Evolutionary conservation across 2,329 filamentous ascomycete genomes (phyloP), one percentile per base, ranked within the genome.

Genomic region (Exophiala mesophila): DNA sequence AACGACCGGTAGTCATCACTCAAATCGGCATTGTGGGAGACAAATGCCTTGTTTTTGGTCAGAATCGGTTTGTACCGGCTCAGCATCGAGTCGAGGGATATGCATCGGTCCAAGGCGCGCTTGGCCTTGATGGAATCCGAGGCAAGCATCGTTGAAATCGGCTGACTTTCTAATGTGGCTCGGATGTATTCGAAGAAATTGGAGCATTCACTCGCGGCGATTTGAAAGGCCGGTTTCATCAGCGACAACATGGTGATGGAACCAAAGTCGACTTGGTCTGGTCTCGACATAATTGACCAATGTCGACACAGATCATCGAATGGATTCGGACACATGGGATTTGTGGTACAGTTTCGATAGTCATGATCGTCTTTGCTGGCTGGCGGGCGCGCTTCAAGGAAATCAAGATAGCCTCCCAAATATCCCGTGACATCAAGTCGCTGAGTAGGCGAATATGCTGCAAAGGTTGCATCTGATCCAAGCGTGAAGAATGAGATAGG

Each of bases 231-330:
- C 15, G 50, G 50, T 24, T 41, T 39, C 47, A 50, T 50, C 17
- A 51, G 39, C 17, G 41, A 44, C 39, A 51, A 8, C n/a, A 51
- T 15, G 29, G 38, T 48, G 5, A 19, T 28, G n/a, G 45, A 41
- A 3, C 41, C 9, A 16, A 40, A 45, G 9, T 42, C 29, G 30
- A 53, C 21, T 4, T 29, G 35, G 10, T 47, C 50, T 15, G 48
- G 47, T 13, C 47, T 41, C 5, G 47, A 44, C 31, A 48, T 39
- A 7, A 53, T 53, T 12, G 45, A 41, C 44, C 44, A 53, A 26
- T 53, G 47, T 18, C 50, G 47, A 30, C 49, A 46, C 5, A 53
- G 45, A 21, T 53, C 50, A 37, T 53, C 50, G 34, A 53, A 53
- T 18, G 50, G 44, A 15, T 47, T 48, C 9, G 47, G 47, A 15